Conservation (phyloP, 176 grass and related monocot genomes). For the Pontederia crassipes region DNA sequence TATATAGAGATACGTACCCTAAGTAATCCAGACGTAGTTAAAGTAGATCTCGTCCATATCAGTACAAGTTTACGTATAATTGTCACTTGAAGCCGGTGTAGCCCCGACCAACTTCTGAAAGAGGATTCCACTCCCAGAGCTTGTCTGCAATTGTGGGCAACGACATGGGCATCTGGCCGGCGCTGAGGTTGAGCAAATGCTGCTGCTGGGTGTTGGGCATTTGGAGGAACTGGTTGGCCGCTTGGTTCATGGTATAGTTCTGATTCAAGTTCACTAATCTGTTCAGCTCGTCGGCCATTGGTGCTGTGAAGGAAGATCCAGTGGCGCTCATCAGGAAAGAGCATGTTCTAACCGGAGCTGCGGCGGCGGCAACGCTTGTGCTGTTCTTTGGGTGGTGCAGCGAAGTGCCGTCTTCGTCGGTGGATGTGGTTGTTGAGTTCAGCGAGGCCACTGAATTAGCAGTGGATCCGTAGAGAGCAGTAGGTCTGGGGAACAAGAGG, state of each 20-base stretch:
- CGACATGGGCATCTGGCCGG: slow-evolving; percentile 24
- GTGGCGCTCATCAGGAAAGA: slow-evolving; percentile 28
- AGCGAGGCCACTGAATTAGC: slow-evolving; percentile 27
- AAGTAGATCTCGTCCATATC: no score
- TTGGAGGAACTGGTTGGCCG: slow-evolving; percentile 17
- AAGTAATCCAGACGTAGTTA: no score
- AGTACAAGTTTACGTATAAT: neutral
- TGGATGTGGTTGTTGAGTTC: slow-evolving; percentile 69
- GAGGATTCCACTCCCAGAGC: slow-evolving; percentile 88
- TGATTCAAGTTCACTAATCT: slow-evolving; percentile 49
- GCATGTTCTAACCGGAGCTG: slow-evolving; percentile 25
- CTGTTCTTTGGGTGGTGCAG: slow-evolving; percentile 37
- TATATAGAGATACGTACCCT: no score
- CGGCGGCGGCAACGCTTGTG: slow-evolving; percentile 3
- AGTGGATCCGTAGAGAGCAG: slow-evolving; percentile 30
- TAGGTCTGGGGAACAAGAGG: neutral
- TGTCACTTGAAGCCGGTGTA: slow-evolving; percentile 70
- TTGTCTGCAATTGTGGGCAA: slow-evolving; percentile 64
- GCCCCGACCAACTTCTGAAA: slow-evolving; percentile 50
- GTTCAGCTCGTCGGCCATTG: slow-evolving; percentile 59
- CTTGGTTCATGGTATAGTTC: slow-evolving; percentile 29
- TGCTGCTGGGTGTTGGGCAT: slow-evolving; percentile 9
- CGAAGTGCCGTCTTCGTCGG: slow-evolving; percentile 54
- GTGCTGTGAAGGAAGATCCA: slow-evolving; percentile 32
- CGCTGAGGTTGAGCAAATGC: slow-evolving; percentile 16